Base-by-base conservation (phyloP, 2,329 filamentous ascomycete species). In the Ambrosiella cleistominuta region DNA sequence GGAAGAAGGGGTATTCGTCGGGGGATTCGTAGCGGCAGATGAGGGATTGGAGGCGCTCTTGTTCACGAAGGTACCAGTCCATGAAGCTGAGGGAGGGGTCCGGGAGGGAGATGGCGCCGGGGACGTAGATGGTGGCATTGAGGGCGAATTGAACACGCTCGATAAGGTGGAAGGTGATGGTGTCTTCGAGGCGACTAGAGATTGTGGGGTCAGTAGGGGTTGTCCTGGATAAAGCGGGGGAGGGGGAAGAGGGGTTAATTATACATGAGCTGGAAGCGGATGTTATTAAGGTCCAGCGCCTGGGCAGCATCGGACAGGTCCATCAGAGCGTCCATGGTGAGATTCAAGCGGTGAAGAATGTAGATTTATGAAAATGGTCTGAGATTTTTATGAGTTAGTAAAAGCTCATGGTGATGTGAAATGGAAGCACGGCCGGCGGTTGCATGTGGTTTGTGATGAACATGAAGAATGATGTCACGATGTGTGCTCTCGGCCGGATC, bases 1-100 rank as follows among this genome's bases (percentile, higher is more conserved):
- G 88, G 74, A 96, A 98, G 80, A 97, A 98, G 19, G 93, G 88
- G 70, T 95, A 91, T 72, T 98, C 93, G 75, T 98, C 93, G 44
- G 93, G 93, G 0, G 88, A 88, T 69, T 98, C 84, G 75, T 89
- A 98, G 68, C 93, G 88, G 64, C 93, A 88, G 64, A 98, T 90
- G 56, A 88, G 80, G 12, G 90, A 95, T 69, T 98, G 91, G 5
- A 97, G 75, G 62, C 82, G 83, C 72, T 98, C 93, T 68, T 95
- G 88, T 69, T 95, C 86, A 64, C 77, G 79, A 36, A 97, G 82
- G 68, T 95, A 85, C 86, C 91, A 98, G 75, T 97, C 93, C 69
- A 95, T 82, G 68, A 98, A 87, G 69, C 85, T 89, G 58, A 93
- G 78, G 56, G 79, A 68, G 68, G 75, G 80, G 67, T 81, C 73